Percentiles rank a stretch among this genome's conserved stretches.
Conservation (phyloP, 192 early-diverging fungal genomes). For the Umbelopsis vinacea region DNA sequence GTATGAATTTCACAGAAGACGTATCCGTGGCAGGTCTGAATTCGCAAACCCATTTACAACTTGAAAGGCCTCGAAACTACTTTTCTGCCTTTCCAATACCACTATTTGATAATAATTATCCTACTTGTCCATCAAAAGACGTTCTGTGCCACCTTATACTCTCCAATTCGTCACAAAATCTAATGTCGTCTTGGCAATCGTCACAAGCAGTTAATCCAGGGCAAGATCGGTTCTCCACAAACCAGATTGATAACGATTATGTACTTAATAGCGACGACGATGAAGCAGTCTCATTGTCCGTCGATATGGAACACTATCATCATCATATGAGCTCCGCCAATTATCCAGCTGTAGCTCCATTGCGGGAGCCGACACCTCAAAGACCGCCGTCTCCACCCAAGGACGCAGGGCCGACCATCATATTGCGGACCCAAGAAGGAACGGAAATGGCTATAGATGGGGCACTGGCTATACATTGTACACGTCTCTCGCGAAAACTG, state of each 20-base stretch:
- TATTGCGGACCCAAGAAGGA: slow-evolving; percentile 8
- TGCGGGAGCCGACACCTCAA: slow-evolving; percentile 15
- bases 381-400: slow-evolving; percentile 17
- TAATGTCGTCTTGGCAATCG: slow-evolving; percentile 11
- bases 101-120: too few species aligned
- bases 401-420: background rate
- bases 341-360: slow-evolving; percentile 2
- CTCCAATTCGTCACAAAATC: background rate
- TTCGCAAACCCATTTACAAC: too few species aligned
- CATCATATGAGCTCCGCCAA: slow-evolving; percentile 3
- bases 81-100: too few species aligned
- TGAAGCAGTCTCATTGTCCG: slow-evolving; percentile 11
- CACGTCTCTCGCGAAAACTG: slow-evolving; percentile 20
- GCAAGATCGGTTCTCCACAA: background rate
- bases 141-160: background rate
- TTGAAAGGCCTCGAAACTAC: too few species aligned
- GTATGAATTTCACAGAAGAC: too few species aligned
- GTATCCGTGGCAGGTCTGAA: too few species aligned
- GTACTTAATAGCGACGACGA: slow-evolving; percentile 8
- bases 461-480: slow-evolving; percentile 22
- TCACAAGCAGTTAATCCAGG: slow-evolving; percentile 11
- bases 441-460: slow-evolving; percentile 9
- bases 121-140: too few species aligned
- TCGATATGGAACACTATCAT: slow-evolving; percentile 17
- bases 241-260: background rate